Base-by-base conservation (phyloP, 2,329 filamentous ascomycete species). In the Aspergillus caelatus region DNA sequence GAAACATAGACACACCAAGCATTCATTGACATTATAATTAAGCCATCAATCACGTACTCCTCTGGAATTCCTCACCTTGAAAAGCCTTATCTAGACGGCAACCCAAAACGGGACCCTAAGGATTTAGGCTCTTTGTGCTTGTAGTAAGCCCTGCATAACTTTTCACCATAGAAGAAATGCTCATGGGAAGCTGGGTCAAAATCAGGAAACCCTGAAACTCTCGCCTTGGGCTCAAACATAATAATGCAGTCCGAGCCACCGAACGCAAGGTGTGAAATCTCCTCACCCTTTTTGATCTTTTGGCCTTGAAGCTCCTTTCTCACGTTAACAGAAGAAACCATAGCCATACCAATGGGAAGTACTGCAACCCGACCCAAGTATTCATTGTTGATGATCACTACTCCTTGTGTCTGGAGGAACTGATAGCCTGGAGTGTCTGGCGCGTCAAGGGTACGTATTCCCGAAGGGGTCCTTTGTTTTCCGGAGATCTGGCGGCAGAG, bases 331-430 rank as follows among this genome's bases (percentile, higher is more conserved):
- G 78, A 81, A 0, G 79, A 81, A 1, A 82, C 76, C 52, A 78
- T 74, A 3, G 77, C 79, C 80, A 82, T 82, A 6, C 80, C 80
- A 56, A 82, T 78, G 0, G 80, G 79, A 46, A 82, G 58, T 21
- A 82, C 72, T 12, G 79, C 80, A 11, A 82, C 79, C 28, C 74
- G 67, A 2, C 79, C 78, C 10, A 77, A 54, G 10, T 66, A 54
- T 0, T 70, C 61, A 7, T 73, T 79, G 0, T 81, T 73, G 10
- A 82, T 76, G 21, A 82, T 58, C 5, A 81, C 65, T 23, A 78
- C 58, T 2, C 79, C 80, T 2, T 79, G 69, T 1, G 74, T 75
- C 62, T 81, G 79, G 5, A 74, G 64, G 58, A 77, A 82, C 63
- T 82, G 79, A 58, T 81, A 81, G 0, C 78, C 79, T 1, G 77